A percentile compares a stretch with the other conserved stretches of the same genome.
phyloP scores from a whole-genome alignment of 2,329 filamentous ascomycete genomes.

The Beauveria varroae region DNA sequence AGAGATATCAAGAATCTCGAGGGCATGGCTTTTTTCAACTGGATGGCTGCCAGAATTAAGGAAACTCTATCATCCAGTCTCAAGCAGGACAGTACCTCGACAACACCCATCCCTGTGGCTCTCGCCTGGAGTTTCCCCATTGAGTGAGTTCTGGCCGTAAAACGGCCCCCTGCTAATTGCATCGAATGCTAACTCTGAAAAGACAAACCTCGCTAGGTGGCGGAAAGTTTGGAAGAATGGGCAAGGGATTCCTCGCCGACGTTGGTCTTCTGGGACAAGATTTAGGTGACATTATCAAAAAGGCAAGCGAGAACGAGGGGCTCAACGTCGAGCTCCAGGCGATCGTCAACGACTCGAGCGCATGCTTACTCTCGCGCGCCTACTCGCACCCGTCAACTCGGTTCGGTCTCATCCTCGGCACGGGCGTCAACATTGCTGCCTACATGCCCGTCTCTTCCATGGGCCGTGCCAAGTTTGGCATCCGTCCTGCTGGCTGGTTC shows the following conservation, averaged over 20 bases:
- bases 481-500: slow-evolving; percentile 48
- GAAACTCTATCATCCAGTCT: slow-evolving; percentile 45
- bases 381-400: slow-evolving; percentile 52
- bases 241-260: slow-evolving; percentile 57
- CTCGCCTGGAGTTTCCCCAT: slow-evolving; percentile 65
- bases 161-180: too few species aligned
- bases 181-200: slow-evolving; percentile 17
- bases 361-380: slow-evolving; percentile 57
- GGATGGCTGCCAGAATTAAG: slow-evolving; percentile 56
- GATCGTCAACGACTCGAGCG: slow-evolving; percentile 61
- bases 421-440: slow-evolving; percentile 58
- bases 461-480: slow-evolving; percentile 47
- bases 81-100: slow-evolving; percentile 27
- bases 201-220: slow-evolving; percentile 58
- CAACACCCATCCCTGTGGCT: slow-evolving; percentile 47
- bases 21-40: slow-evolving; percentile 57
- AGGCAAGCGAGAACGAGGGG: slow-evolving; percentile 41
- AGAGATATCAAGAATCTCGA: slow-evolving; percentile 47
- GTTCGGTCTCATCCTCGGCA: slow-evolving; percentile 59
- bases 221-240: slow-evolving; percentile 55
- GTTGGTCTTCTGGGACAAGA: slow-evolving; percentile 51
- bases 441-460: slow-evolving; percentile 54
- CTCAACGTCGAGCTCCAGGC: slow-evolving; percentile 50
- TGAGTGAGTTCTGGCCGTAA: slow-evolving; percentile 41
- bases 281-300: slow-evolving; percentile 49